These are phyloP conservation scores for Chlorella variabilis DNA, from an alignment of 163 green algal species.

Conservation along the genomic window DNA sequence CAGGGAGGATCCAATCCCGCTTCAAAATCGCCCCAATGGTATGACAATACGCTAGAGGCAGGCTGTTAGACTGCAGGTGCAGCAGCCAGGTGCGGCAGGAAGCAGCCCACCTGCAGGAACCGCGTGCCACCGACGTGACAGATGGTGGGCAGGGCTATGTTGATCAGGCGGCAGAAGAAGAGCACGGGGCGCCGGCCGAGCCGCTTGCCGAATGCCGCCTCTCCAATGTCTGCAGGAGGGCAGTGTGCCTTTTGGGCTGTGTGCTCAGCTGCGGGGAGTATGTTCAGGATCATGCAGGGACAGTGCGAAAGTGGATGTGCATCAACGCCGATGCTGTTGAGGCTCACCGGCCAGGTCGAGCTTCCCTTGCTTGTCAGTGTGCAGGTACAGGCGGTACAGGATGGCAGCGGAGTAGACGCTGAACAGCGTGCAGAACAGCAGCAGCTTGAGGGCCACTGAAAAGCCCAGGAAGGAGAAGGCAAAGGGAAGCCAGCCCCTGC, in stretches of 20 bases:
- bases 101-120: conserved; percentile 23
- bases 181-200: conserved; percentile 7
- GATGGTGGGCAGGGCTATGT: conserved; percentile 5
- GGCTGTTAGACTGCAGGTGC: too few species aligned
- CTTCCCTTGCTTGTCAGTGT: conserved; percentile 8
- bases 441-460: conserved; percentile 21
- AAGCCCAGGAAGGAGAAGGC: conserved; percentile 42
- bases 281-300: too few species aligned
- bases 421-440: conserved; percentile 38
- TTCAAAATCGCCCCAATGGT: too few species aligned
- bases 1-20: too few species aligned
- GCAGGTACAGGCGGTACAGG: conserved; percentile 36
- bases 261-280: too few species aligned
- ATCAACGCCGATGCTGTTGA: too few species aligned
- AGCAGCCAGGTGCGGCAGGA: not conserved
- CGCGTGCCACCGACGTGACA: conserved; percentile 32
- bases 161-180: not conserved
- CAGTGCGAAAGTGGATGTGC: too few species aligned
- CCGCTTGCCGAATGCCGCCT: conserved; percentile 6
- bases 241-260: too few species aligned
- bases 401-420: conserved; percentile 28
- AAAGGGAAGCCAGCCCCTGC: conserved; percentile 40
- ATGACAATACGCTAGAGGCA: too few species aligned
- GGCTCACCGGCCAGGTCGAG: conserved; percentile 13
- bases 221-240: conserved; percentile 24